Base-by-base conservation (phyloP, 1,284 basidiomycete species). In the Moesziomyces antarcticus region DNA sequence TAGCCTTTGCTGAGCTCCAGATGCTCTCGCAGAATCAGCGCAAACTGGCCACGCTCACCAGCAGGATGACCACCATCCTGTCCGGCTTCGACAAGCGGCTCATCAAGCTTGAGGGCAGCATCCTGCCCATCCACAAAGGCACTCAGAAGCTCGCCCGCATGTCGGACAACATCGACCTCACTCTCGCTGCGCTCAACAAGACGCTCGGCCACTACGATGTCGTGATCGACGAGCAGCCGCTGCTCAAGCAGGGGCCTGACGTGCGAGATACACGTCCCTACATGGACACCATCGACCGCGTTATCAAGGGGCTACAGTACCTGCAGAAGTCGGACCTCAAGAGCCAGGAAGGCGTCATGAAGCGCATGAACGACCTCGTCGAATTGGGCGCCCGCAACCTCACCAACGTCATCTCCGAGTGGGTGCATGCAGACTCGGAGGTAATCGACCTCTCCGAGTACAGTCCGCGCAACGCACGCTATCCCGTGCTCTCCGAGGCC, bases 71-170 rank as follows among this genome's bases (percentile, higher is more conserved):
- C 22, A 73, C 76, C 20, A 83, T 84, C 54, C 75, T 86, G 16
- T 81, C 81, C n/a, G 78, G 82, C 27, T 84, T 86, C 61, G 85
- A 86, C 69, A 82, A 84, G 54, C 77, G 85, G 37, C 75, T 84
- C 20, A 77, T 75, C 62, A 78, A 75, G 56, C 75, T 84, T 27
- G 83, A 84, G 50, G 75, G 77, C 54, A 81, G 77, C 55, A 80
- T 84, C 46, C 55, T 82, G 18, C 83, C 83, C 25, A 79, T 84
- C 41, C 83, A 84, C 65, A 72, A 72, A 42, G 72, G 77, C 53
- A 83, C 81, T 5, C 81, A 83, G 53, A 75, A 72, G 30, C 73
- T 84, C 6, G 65, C 71, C 7, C 74, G 80, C 33, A 80, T 82
- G 55, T 75, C 73, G 21, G 73, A 67, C 61, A 77, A 82, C 48